Evolutionary conservation across 768 basidiomycete genomes (phyloP).

Genomic region (Tylopilus cervinicoccineus): DNA sequence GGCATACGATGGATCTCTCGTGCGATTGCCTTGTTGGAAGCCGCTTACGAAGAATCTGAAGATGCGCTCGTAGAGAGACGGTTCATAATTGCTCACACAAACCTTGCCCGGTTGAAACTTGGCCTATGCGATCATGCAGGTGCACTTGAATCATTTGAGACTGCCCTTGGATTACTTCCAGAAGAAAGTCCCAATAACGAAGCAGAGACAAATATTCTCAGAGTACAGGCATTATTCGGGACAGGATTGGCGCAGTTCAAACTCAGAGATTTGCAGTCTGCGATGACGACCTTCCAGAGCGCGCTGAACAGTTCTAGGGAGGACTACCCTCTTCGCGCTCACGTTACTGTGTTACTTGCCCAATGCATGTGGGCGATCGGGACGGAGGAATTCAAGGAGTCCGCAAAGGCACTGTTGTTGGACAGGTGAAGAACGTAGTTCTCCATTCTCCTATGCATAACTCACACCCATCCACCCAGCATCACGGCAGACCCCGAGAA

Average conservation of each 20-base stretch:
- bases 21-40: slow-evolving; percentile 75
- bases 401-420: slow-evolving; percentile 72
- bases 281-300: slow-evolving; percentile 63
- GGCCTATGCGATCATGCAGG: slow-evolving; percentile 52
- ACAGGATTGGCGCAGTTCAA: slow-evolving; percentile 70
- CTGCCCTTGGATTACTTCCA: slow-evolving; percentile 63
- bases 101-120: slow-evolving; percentile 75
- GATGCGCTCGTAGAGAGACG: slow-evolving; percentile 70
- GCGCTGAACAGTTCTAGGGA: slow-evolving; percentile 56
- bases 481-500: slow-evolving; percentile 77
- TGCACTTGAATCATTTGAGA: slow-evolving; percentile 68
- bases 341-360: slow-evolving; percentile 74
- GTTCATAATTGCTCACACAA: slow-evolving; percentile 79
- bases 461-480: slow-evolving; percentile 38
- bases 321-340: slow-evolving; percentile 50
- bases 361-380: slow-evolving; percentile 83
- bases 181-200: slow-evolving; percentile 40
- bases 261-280: slow-evolving; percentile 55
- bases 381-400: slow-evolving; percentile 70
- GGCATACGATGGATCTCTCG: slow-evolving; percentile 54
- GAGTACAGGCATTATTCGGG: slow-evolving; percentile 65
- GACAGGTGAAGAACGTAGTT: slow-evolving; percentile 58
- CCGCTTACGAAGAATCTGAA: slow-evolving; percentile 84
- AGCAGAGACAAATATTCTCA: slow-evolving; percentile 38
- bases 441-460: not conserved